Conservation (phyloP, 2,329 filamentous ascomycete genomes). For the Dothistroma septosporum region DNA sequence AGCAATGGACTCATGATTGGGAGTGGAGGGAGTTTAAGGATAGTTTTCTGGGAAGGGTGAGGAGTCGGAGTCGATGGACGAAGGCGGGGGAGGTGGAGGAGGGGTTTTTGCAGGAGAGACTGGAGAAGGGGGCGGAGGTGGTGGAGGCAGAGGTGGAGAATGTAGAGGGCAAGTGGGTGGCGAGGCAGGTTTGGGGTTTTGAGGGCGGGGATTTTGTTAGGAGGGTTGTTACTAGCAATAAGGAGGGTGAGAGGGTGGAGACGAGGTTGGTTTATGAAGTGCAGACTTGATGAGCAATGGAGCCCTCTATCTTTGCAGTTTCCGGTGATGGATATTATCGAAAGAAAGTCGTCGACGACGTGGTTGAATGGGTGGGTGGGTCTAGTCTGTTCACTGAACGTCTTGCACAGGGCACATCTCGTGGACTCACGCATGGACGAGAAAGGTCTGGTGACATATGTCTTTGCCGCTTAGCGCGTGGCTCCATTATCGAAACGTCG, state of each 20-base stretch:
- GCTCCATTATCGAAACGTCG: too few relatives aligned
- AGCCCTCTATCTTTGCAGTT: too few relatives aligned
- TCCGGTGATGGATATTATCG: too few relatives aligned
- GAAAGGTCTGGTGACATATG: too few relatives aligned
- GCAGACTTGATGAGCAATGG: background rate
- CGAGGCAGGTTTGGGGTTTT: background rate
- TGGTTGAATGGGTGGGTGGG: too few relatives aligned
- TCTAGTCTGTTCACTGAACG: too few relatives aligned
- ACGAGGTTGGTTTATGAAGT: slow-evolving; percentile 3
- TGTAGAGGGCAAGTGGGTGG: background rate
- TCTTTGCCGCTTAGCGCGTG: too few relatives aligned
- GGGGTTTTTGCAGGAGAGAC: background rate
- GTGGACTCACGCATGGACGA: too few relatives aligned
- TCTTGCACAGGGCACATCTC: too few relatives aligned
- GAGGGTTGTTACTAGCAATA: background rate
- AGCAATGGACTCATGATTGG: slow-evolving; percentile 6
- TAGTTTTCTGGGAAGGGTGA: slow-evolving; percentile 6
- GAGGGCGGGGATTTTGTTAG: slow-evolving; percentile 2
- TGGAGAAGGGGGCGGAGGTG: background rate
- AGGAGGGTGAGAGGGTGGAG: background rate
- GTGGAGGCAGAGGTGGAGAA: slow-evolving; percentile 3
- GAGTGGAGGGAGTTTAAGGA: slow-evolving; percentile 9
- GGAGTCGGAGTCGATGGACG: slow-evolving; percentile 2
- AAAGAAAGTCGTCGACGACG: too few relatives aligned
- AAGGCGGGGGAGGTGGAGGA: slow-evolving; percentile 1